Conservation (phyloP, 2,329 filamentous ascomycete species). For the Penicillium hesseltinei region DNA sequence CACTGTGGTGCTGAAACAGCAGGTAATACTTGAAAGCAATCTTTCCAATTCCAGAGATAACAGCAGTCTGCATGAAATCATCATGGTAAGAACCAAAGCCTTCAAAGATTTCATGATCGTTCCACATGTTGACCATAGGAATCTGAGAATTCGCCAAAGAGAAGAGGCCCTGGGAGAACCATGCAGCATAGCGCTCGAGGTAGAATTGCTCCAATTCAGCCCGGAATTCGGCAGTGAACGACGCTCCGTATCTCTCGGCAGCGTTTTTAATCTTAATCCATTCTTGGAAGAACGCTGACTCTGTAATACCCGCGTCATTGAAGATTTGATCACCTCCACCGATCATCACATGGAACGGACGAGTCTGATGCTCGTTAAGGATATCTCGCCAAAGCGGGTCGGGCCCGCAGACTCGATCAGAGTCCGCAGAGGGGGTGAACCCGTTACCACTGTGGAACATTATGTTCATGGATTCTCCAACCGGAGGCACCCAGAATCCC, state of each 20-base stretch:
- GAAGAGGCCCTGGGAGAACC: constrained; percentile 96
- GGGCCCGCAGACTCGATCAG: constrained; percentile 80
- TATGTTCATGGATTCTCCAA: constrained; percentile 87
- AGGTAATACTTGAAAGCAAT: constrained; percentile 98
- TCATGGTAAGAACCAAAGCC: constrained; percentile 93
- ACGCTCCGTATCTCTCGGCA: constrained; percentile 71
- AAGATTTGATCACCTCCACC: constrained; percentile 97
- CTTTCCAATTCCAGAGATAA: constrained; percentile 84
- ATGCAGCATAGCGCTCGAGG: constrained; percentile 81
- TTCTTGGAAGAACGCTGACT: constrained; percentile 73
- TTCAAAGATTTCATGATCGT: constrained; percentile 90
- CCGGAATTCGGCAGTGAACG: constrained; percentile 79
- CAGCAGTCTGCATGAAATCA: constrained; percentile 83
- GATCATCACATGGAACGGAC: constrained; percentile 97
- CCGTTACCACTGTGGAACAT: constrained; percentile 99
- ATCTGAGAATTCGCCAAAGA: constrained; percentile 92
- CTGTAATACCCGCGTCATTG: constrained; percentile 77
- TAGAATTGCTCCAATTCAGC: constrained; percentile 87
- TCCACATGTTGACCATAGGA: constrained; percentile 97
- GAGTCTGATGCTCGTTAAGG: constrained; percentile 83
- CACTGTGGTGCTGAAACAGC: constrained; percentile 94
- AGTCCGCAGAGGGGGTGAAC: constrained; percentile 76
- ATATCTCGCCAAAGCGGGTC: constrained; percentile 98
- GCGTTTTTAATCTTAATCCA: constrained; percentile 83
- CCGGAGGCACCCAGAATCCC: constrained; percentile 91